These are phyloP conservation scores for Penicillium ucsense DNA, from an alignment of 495 filamentous ascomycete species.

Conservation along the genomic window DNA sequence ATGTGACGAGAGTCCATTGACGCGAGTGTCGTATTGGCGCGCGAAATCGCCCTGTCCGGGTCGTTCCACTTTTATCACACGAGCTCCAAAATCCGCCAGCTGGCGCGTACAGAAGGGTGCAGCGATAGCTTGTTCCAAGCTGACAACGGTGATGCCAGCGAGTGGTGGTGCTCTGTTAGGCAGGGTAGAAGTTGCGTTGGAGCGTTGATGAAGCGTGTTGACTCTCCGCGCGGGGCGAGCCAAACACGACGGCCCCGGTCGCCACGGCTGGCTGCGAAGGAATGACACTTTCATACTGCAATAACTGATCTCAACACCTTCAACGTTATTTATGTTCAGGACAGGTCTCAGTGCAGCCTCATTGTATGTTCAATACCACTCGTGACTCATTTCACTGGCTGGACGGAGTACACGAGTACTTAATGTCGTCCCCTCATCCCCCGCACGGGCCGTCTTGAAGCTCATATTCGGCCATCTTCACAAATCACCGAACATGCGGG, in stretches of 20 bases:
- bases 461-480: not conserved
- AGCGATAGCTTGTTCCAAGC: constrained; percentile 43
- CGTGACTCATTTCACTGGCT: not conserved
- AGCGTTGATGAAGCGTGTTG: constrained; percentile 4
- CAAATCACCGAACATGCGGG: not conserved
- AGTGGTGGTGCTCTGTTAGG: constrained; percentile 22
- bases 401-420: not conserved
- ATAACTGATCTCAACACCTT: no score
- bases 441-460: not conserved
- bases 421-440: not conserved
- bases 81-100: constrained; percentile 41
- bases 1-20: constrained; percentile 39
- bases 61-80: constrained; percentile 45
- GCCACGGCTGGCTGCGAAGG: no score
- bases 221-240: not conserved
- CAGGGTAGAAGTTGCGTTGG: constrained; percentile 1
- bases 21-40: constrained; percentile 37
- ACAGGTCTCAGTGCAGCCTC: no score
- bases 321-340: no score
- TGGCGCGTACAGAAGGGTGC: constrained; percentile 45
- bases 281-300: no score
- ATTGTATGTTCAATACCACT: no score
- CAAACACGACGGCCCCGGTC: not conserved
- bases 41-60: constrained; percentile 42
- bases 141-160: constrained; percentile 40